Evolutionary conservation across 176 grass and related monocot genomes (phyloP), one percentile per base, ranked within the genome.

Genomic region (Rhipidocladum racemiflorum): DNA sequence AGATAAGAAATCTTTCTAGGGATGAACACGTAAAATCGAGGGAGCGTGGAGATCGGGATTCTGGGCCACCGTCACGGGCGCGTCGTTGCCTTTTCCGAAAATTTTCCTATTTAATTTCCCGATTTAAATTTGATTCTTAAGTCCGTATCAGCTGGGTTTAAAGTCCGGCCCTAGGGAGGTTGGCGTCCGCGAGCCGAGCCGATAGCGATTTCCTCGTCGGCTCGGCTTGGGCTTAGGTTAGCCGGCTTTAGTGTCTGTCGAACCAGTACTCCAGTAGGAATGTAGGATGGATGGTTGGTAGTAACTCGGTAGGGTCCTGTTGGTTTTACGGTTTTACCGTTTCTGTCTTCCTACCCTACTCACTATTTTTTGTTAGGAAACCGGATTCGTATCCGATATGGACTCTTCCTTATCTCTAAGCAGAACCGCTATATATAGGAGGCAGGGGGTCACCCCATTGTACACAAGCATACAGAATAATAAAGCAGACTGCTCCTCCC

Each of bases 21-120:
- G 76, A n/a, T 0, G 21, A 23, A n/a, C 7, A 0, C 8, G 62
- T 25, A 29, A 88, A 88, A 73, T 18, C 9, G 51, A 7, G 14
- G 71, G 80, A 44, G 76, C 81, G 77, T 85, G 61, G 55, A 86
- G 79, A 86, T 84, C 79, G 88, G 85, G 70, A 70, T 70, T 65
- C 43, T 91, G 86, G 89, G 80, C 89, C 89, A 79, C 57, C 81
- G 73, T 92, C 90, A 85, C 89, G 89, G 79, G 83, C 91, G 82
- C 46, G 86, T 81, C 46, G 86, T 81, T 45, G 69, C 43, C 65
- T 76, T 68, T 73, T 79, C 36, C 5, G 62, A 4, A 13, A 0
- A 29, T 36, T 9, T 1, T 16, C 5, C 23, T 12, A 44, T 75
- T 85, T 35, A 55, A 46, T 83, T 79, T 77, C 63, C 35, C 3